Evolutionary conservation across 2,329 filamentous ascomycete genomes (phyloP).

Genomic region (Monosporascus sp.): DNA sequence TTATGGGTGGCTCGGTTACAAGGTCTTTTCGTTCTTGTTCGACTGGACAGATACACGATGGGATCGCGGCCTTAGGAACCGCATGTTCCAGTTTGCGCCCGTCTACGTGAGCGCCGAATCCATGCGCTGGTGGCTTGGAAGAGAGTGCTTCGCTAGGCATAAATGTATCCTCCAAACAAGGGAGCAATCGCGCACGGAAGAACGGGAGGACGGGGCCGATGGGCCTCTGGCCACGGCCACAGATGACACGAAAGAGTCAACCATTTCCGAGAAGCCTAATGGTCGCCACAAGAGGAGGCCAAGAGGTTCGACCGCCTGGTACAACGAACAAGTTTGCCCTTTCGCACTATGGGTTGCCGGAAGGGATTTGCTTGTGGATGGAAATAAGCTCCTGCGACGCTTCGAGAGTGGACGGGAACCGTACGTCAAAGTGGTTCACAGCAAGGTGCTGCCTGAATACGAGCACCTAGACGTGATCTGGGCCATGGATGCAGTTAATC

Average conservation of each 20-base stretch:
- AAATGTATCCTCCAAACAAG: constrained; percentile 81
- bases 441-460: constrained; percentile 77
- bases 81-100: constrained; percentile 89
- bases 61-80: constrained; percentile 71
- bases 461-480: constrained; percentile 94
- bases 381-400: constrained; percentile 63
- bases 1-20: constrained; percentile 81
- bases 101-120: constrained; percentile 85
- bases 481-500: constrained; percentile 82
- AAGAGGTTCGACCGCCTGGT: constrained; percentile 67
- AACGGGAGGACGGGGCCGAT: constrained; percentile 50
- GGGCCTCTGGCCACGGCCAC: constrained; percentile 26
- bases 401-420: constrained; percentile 77
- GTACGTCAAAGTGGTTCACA: constrained; percentile 72
- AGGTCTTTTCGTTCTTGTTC: constrained; percentile 85
- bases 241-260: constrained; percentile 12
- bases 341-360: constrained; percentile 87
- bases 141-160: constrained; percentile 73
- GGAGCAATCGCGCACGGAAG: constrained; percentile 60
- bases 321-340: constrained; percentile 70
- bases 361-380: constrained; percentile 79
- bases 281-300: constrained; percentile 31
- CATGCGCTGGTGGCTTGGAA: constrained; percentile 93
- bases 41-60: constrained; percentile 80
- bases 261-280: constrained; percentile 17